phyloP scores from a whole-genome alignment of 1,284 basidiomycete genomes.

The Phaffia rhodozyma region DNA sequence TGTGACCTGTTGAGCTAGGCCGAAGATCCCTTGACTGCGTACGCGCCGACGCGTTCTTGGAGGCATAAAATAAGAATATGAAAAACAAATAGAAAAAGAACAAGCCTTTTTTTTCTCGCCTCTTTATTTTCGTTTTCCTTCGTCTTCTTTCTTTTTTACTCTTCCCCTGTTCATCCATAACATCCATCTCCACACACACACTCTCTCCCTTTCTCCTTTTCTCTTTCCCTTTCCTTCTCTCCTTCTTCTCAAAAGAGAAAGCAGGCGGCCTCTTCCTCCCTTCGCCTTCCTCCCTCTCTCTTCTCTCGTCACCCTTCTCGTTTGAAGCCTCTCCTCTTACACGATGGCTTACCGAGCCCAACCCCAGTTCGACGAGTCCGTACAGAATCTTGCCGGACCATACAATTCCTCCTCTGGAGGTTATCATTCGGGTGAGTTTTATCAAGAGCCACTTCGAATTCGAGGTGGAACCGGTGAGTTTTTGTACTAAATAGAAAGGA shows the following conservation, averaged over 20 bases:
- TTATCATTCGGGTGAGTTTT: not conserved
- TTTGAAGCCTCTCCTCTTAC: not conserved
- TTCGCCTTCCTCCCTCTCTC: not conserved
- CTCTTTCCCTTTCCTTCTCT: no score
- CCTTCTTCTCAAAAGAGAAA: not conserved
- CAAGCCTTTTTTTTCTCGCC: no score
- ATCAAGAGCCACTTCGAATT: not conserved
- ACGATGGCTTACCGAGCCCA: slow-evolving; percentile 14
- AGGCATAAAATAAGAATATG: no score
- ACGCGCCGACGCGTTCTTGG: no score
- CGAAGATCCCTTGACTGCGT: no score
- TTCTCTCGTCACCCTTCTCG: not conserved
- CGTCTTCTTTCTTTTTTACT: no score
- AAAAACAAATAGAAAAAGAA: no score
- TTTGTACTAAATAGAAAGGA: no score
- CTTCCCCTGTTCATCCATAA: no score
- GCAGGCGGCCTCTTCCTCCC: not conserved
- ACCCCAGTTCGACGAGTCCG: slow-evolving; percentile 11
- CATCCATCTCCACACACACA: not conserved
- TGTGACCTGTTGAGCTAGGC: no score
- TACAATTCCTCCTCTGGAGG: not conserved
- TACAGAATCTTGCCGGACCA: slow-evolving; percentile 1
- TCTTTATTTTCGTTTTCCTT: no score
- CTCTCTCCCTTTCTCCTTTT: not conserved
- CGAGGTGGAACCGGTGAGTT: slow-evolving; percentile 14